phyloP scores from a whole-genome alignment of 495 filamentous ascomycete species.

The Tuber borchii region DNA sequence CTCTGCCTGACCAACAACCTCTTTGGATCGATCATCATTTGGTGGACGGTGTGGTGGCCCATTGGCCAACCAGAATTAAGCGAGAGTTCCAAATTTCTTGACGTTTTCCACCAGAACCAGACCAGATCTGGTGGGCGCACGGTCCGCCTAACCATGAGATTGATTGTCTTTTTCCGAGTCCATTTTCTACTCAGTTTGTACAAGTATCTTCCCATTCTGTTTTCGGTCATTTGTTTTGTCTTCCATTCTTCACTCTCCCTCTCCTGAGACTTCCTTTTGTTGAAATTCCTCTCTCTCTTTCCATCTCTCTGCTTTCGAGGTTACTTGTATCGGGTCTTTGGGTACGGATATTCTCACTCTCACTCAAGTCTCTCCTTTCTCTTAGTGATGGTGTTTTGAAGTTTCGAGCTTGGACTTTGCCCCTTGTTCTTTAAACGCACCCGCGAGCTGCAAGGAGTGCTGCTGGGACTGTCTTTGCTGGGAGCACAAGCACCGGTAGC shows the following conservation, averaged over 20 bases:
- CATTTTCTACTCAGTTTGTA: background rate
- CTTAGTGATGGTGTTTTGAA: background rate
- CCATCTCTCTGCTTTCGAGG: background rate
- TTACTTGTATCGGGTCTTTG: background rate
- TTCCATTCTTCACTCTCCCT: background rate
- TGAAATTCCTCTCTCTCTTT: background rate
- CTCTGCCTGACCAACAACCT: background rate
- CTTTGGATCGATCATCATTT: background rate
- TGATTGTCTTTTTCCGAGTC: background rate
- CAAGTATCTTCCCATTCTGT: background rate
- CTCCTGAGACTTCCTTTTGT: background rate
- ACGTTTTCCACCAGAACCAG: background rate
- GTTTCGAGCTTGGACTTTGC: constrained; percentile 15
- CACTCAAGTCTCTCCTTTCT: background rate
- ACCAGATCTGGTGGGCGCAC: constrained; percentile 1
- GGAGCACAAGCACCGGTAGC: background rate
- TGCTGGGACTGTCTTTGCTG: constrained; percentile 7
- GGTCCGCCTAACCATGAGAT: background rate
- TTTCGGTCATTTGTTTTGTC: background rate
- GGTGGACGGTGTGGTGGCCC: background rate
- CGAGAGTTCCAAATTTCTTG: background rate
- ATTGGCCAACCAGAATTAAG: constrained; percentile 3
- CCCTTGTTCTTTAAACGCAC: constrained; percentile 31
- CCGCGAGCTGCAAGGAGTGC: constrained; percentile 25
- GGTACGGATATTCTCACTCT: background rate